Conservation (phyloP, 2,329 filamentous ascomycete genomes). For the Ceratocystis eucalypticola region DNA sequence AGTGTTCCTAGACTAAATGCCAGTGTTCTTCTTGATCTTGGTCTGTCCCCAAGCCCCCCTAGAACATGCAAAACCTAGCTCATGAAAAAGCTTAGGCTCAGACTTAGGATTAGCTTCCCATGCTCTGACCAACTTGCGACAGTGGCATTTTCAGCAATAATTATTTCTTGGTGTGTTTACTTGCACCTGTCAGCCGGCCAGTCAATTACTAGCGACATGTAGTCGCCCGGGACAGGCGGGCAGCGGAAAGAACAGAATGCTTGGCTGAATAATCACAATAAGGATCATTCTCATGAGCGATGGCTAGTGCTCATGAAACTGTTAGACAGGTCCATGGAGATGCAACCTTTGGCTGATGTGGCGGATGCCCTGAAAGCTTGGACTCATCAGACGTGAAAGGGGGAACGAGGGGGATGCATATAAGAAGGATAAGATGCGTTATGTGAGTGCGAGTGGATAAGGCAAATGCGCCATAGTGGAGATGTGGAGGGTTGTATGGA, state of each 20-base stretch:
- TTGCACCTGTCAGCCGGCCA: too few species aligned
- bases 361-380: constrained; percentile 2
- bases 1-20: too few species aligned
- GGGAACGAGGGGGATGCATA: neutral
- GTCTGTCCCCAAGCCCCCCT: neutral
- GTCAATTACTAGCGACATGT: neutral
- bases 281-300: neutral
- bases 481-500: neutral
- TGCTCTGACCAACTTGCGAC: constrained; percentile 4
- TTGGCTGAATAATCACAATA: neutral
- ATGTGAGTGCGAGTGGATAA: neutral
- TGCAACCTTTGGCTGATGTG: neutral
- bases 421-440: neutral
- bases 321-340: neutral
- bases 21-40: too few species aligned
- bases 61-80: neutral
- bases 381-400: neutral
- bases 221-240: neutral
- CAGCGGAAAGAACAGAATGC: neutral
- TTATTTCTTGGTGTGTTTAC: neutral
- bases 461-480: neutral
- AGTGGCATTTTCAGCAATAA: neutral
- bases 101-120: neutral
- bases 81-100: neutral
- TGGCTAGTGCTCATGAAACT: neutral